Evolutionary conservation across 2,329 filamentous ascomycete genomes (phyloP).

Genomic region (Fusarium fujikuroi): DNA sequence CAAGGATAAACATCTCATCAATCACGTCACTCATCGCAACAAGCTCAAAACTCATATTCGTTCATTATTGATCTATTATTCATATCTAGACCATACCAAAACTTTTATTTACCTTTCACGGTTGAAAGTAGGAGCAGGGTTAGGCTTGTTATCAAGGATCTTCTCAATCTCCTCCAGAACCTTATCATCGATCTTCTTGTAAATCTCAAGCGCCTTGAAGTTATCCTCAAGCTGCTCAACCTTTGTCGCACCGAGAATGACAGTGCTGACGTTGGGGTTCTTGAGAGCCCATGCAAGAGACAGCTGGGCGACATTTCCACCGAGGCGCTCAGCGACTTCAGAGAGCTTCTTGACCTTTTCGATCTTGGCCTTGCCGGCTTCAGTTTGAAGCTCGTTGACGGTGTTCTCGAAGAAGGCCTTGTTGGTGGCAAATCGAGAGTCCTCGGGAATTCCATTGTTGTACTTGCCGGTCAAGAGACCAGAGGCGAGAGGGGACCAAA

Average conservation of each 20-base stretch:
- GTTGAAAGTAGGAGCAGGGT: constrained; percentile 17
- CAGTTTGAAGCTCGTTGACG: constrained; percentile 17
- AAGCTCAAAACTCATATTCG: background rate
- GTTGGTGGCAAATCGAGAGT: constrained; percentile 62
- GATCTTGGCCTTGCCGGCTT: constrained; percentile 42
- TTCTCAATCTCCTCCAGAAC: constrained; percentile 41
- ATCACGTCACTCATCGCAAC: background rate
- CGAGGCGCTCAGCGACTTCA: constrained; percentile 40
- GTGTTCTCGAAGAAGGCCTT: constrained; percentile 37
- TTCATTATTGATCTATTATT: background rate
- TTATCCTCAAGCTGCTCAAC: constrained; percentile 43
- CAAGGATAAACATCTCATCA: background rate
- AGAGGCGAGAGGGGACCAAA: constrained; percentile 65
- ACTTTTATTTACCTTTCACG: constrained; percentile 32
- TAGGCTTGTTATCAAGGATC: constrained; percentile 40
- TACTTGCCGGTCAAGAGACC: constrained; percentile 75
- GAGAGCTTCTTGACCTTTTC: constrained; percentile 43
- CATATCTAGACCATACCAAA: background rate
- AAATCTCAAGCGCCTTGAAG: constrained; percentile 36
- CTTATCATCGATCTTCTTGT: constrained; percentile 35
- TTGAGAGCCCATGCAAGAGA: constrained; percentile 42
- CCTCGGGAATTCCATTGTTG: constrained; percentile 65
- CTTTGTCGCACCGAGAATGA: constrained; percentile 45
- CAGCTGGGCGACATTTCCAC: constrained; percentile 39
- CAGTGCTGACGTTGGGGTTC: constrained; percentile 46